Evolutionary conservation across 2,329 filamentous ascomycete genomes (phyloP), one percentile per base, ranked within the genome.

Genomic region (Epichloe elymi): DNA sequence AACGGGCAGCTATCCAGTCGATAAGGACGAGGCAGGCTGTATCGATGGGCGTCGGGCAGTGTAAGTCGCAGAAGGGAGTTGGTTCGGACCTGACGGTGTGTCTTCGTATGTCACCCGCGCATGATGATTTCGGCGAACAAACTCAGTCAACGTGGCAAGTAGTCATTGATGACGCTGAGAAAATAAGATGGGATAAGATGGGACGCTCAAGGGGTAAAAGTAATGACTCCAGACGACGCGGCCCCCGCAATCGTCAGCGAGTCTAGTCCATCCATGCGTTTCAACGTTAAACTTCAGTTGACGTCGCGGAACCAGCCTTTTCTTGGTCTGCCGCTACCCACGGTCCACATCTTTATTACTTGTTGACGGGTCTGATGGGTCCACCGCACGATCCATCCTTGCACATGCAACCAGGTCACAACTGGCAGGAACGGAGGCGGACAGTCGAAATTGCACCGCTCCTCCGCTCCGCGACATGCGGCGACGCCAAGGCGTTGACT

Each of bases 361-460:
- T 12, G 47, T 48, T 17, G 35, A 48, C 33, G 46, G 33, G 33
- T 19, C 26, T 20, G 26, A 46, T 37, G 44, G 44, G 44, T 11
- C 35, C 45, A 47, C 36, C 47, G 38, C 47, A 41, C 38, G 47
- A 49, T 40, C 46, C 47, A 23, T 36, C 23, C 23, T 3, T 26
- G 23, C 38, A 48, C 41, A 30, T 46, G 51, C 46, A 42, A 49
- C 51, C 35, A 40, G 51, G 38, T 23, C 19, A n/a, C 17, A 12
- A 17, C 33, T 19, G 39, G 33, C 20, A 45, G 52, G 56, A 58
- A 54, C 61, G 61, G 60, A 57, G 49, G 46, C 61, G 59, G 60
- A 59, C 48, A 39, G 26, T 7, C 36, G 54, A 50, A 60, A 59
- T 65, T 61, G 58, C 53, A 42, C 63, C 63, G 63, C 51, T 49